A percentile compares a stretch with the other conserved stretches of the same genome.
These are phyloP conservation scores for Blastomyces gilchristii DNA, from an alignment of 2,329 filamentous ascomycete species.

Conservation along the genomic window DNA sequence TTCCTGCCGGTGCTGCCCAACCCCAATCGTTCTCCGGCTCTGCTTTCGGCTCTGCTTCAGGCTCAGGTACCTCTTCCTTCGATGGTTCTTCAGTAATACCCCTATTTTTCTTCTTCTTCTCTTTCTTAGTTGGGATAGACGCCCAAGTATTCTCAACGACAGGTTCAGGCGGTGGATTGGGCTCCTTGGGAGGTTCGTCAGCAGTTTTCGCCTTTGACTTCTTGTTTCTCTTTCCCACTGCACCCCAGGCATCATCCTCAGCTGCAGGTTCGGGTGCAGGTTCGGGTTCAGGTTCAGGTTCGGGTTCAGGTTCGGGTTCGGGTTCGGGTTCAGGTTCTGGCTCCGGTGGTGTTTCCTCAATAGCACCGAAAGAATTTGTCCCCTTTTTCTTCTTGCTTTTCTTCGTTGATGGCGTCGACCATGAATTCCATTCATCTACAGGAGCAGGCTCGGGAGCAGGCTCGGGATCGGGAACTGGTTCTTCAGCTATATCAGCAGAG, in stretches of 20 bases:
- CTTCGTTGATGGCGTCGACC: slow-evolving; percentile 22
- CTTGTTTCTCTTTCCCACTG: slow-evolving; percentile 32
- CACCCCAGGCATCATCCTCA: slow-evolving; percentile 18
- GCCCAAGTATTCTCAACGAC: slow-evolving; percentile 21
- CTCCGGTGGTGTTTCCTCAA: slow-evolving; percentile 28
- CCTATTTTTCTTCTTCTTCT: slow-evolving; percentile 24
- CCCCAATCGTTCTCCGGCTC: slow-evolving; percentile 18
- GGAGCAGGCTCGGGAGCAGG: slow-evolving; percentile 9
- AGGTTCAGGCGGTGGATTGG: slow-evolving; percentile 12
- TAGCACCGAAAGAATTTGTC: slow-evolving; percentile 25
- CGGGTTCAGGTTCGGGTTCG: slow-evolving; percentile 15
- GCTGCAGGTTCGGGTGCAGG: slow-evolving; percentile 17
- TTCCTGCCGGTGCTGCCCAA: slow-evolving; percentile 17
- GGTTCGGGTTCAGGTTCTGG: slow-evolving; percentile 16
- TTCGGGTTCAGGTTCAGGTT: slow-evolving; percentile 12
- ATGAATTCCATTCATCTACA: slow-evolving; percentile 13
- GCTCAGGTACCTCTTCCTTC: slow-evolving; percentile 1
- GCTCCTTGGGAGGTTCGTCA: slow-evolving; percentile 26
- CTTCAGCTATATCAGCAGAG: slow-evolving; percentile 29
- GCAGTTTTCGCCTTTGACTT: slow-evolving; percentile 26
- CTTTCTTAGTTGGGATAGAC: slow-evolving; percentile 29
- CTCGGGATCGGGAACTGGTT: slow-evolving; percentile 20
- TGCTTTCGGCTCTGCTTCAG: slow-evolving; percentile 15
- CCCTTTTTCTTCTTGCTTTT: slow-evolving; percentile 30
- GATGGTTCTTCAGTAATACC: neutral